Evolutionary conservation across 2,329 filamentous ascomycete species (phyloP), one percentile per base, ranked within the genome.

Genomic region (Venturia asperata): DNA sequence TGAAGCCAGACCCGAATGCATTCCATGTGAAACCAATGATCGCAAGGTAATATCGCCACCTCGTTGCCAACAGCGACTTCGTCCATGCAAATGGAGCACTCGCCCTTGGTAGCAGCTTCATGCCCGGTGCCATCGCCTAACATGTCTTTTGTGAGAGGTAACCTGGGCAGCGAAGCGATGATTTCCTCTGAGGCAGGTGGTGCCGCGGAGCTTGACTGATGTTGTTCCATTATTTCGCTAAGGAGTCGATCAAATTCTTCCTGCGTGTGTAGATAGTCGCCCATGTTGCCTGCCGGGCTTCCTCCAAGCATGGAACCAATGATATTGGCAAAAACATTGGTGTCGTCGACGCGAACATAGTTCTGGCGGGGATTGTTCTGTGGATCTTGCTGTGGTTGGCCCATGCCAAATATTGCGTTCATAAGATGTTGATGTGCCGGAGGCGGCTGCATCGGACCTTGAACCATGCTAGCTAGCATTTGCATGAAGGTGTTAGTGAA

Each of bases 51-150:
- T 58, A 87, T 83, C 0, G 89, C 84, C 5, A 93, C 90, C 72
- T 90, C 86, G 39, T 90, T 86, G 13, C 86, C 89, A 43, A 89
- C 72, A 34, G 85, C 82, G 67, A 95, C 87, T 37, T 90, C 85
- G 65, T 97, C 92, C 80, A 97, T 96, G 76, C 94, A 99, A 66
- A 99, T 96, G 43, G 90, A 92, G 75, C 94, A 99, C 72, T 97
- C 92, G 1, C 83, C 85, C 63, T 80, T 82, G 47, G 47, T 52
- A 21, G 27, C 45, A 1, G 24, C 39, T 30, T 47, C 39, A 13
- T 49, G 43, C 15, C 47, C 47, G n/a, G 27, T 37, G 52, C 86
- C 88, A 5, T 78, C 76, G 7, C 83, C 83, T 64, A 95, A 79
- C 83, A 95, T 87, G 52, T 87, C 82, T 66, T 83, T 79, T 62